phyloP scores from a whole-genome alignment of 169 alveolate species.

The Blepharisma undulans region DNA sequence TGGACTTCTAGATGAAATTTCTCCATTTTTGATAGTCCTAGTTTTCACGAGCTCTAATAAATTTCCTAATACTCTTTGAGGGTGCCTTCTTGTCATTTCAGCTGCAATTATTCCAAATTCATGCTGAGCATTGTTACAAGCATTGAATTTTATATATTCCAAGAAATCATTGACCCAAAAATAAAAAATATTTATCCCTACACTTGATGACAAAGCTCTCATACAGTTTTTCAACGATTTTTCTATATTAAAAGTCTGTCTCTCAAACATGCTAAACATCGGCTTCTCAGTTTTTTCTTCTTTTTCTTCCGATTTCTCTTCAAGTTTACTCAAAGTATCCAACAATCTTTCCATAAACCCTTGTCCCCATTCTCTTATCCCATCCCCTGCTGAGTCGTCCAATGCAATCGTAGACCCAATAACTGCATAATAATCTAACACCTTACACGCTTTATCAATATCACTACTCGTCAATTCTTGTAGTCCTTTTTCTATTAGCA shows the following conservation, averaged over 20 bases:
- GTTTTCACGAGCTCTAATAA: neutral
- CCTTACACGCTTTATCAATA: neutral
- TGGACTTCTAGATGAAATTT: neutral
- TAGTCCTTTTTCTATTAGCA: neutral
- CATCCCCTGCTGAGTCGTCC: neutral
- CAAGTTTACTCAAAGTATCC: neutral
- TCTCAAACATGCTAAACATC: neutral
- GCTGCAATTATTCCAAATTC: constrained; percentile 25
- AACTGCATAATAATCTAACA: neutral
- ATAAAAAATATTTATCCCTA: neutral
- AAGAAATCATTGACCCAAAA: constrained; percentile 1
- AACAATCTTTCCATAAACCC: neutral
- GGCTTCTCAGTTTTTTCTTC: neutral
- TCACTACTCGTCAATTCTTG: neutral
- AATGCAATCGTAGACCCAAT: neutral
- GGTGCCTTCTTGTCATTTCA: neutral
- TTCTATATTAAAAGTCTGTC: neutral
- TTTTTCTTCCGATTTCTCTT: neutral
- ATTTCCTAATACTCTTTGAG: neutral
- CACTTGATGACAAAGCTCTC: neutral
- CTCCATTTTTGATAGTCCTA: neutral
- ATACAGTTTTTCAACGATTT: neutral
- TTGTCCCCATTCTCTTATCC: neutral
- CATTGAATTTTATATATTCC: neutral
- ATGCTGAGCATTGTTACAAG: neutral